Base-by-base conservation (phyloP, 2,329 filamentous ascomycete species). In the Botrytis aclada region DNA sequence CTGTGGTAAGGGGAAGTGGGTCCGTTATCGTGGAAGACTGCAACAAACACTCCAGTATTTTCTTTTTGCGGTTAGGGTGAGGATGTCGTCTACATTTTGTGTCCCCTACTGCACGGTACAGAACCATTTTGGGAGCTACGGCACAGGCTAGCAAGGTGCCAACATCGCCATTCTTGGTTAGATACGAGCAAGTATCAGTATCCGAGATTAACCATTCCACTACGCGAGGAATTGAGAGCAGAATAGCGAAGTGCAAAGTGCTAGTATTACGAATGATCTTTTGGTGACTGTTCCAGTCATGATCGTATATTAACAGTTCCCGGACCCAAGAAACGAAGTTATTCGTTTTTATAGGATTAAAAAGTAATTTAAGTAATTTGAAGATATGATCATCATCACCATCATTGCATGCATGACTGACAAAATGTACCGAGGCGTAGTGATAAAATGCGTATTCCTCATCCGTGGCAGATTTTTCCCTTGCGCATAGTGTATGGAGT, bases 71-170 rank as follows among this genome's bases (percentile, higher is more conserved):
- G 25, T 1, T 43, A 0, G 29, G 2, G 4, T 62, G 60, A 29
- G 60, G 25, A 62, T 62, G 37, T 2, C 2, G 37, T 1, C 1
- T 62, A 3, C 60, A 62, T 43, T 9, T 20, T 6, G 4, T 7
- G 10, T 0, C 0, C 9, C 10, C 7, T 9, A 41, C 6, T 9
- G 1, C 8, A 5, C 20, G 18, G 43, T 0, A 1, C 14, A 61
- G 12, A 12, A 16, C 22, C 5, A 1, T 14, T 25, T 61, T 22
- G 3, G 34, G 60, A 2, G 60, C 39, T 9, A 43, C 14, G 5
- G 69, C 69, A 18, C 58, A 70, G 22, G 37, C 29, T 3, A 70
- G 16, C 7, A 43, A 43, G 32, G 32, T 62, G 12, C 70, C 62
- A 51, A 58, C 32, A 16, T n/a, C 20, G 25, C n/a, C 20, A 4